Evolutionary conservation across 1,284 basidiomycete genomes (phyloP).

Genomic region (Marasmius oreades): DNA sequence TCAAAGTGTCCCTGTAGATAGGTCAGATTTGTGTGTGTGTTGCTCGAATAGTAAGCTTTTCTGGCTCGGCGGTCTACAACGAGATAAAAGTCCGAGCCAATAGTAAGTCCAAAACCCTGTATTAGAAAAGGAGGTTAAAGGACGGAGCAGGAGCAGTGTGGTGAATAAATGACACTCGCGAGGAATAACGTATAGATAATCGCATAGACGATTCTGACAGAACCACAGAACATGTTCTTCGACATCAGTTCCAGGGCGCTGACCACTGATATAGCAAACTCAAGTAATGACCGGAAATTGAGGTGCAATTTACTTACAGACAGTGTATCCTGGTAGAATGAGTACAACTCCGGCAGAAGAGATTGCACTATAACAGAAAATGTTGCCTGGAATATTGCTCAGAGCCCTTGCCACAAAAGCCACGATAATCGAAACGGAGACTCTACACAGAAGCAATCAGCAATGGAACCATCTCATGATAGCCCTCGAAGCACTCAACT

Average conservation of each 20-base stretch:
- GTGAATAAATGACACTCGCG: constrained; percentile 32
- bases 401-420: constrained; percentile 77
- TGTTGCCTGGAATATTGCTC: constrained; percentile 60
- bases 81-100: constrained; percentile 83
- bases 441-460: constrained; percentile 39
- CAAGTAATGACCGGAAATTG: not conserved
- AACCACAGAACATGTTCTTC: constrained; percentile 78
- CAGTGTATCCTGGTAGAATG: constrained; percentile 77
- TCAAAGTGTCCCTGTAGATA: constrained; percentile 61
- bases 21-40: constrained; percentile 40
- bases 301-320: constrained; percentile 47
- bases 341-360: constrained; percentile 80
- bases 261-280: constrained; percentile 50
- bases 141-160: constrained; percentile 4
- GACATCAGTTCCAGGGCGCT: constrained; percentile 83
- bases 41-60: constrained; percentile 40
- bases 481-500: constrained; percentile 48
- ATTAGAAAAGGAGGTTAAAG: not conserved
- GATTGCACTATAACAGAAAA: constrained; percentile 83
- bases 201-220: constrained; percentile 86
- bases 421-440: constrained; percentile 78
- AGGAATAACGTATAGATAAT: constrained; percentile 86
- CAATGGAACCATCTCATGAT: not conserved
- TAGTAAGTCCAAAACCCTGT: constrained; percentile 81
- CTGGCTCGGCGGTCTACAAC: constrained; percentile 70